These are phyloP conservation scores for Sugiyamaella valdiviana DNA, from an alignment of 805 yeast species.

Conservation along the genomic window DNA sequence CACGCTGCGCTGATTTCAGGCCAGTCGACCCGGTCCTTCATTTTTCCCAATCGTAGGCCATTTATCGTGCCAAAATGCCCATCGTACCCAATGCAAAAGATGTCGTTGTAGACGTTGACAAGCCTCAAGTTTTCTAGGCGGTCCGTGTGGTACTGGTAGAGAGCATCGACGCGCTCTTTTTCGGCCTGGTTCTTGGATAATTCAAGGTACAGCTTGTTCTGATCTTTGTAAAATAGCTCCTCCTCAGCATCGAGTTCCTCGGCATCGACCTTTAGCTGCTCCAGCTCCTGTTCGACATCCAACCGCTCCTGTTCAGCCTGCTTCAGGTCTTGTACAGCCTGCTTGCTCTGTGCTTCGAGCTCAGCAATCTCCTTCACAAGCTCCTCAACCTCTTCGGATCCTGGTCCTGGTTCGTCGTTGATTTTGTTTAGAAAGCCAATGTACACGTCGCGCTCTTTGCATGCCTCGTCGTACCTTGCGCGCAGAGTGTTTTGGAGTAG, in stretches of 20 bases:
- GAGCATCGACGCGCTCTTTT: slow-evolving; percentile 56
- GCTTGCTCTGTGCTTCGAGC: slow-evolving; percentile 37
- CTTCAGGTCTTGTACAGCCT: slow-evolving; percentile 32
- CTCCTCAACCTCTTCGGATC: slow-evolving; percentile 39
- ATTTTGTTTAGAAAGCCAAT: slow-evolving; percentile 65
- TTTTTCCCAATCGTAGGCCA: slow-evolving; percentile 72
- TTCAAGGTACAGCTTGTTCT: slow-evolving; percentile 53
- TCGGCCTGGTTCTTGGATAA: slow-evolving; percentile 46
- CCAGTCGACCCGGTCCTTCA: slow-evolving; percentile 69
- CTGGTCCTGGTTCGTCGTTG: slow-evolving; percentile 47
- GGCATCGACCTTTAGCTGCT: slow-evolving; percentile 35
- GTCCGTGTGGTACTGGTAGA: slow-evolving; percentile 54
- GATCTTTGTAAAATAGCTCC: slow-evolving; percentile 39
- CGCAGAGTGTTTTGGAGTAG: slow-evolving; percentile 58
- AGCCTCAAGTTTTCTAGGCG: slow-evolving; percentile 66
- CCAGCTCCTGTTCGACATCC: slow-evolving; percentile 43
- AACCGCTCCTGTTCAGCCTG: slow-evolving; percentile 31
- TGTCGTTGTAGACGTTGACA: slow-evolving; percentile 75
- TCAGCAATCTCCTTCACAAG: slow-evolving; percentile 42
- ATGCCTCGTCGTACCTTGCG: slow-evolving; percentile 61
- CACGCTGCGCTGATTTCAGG: slow-evolving; percentile 86
- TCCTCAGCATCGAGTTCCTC: slow-evolving; percentile 39
- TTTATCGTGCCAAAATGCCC: slow-evolving; percentile 85
- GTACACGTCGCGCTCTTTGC: slow-evolving; percentile 74
- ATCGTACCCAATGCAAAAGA: slow-evolving; percentile 77